Evolutionary conservation across 2,329 filamentous ascomycete species (phyloP).

Genomic region (Alternaria hordeiaustralica): DNA sequence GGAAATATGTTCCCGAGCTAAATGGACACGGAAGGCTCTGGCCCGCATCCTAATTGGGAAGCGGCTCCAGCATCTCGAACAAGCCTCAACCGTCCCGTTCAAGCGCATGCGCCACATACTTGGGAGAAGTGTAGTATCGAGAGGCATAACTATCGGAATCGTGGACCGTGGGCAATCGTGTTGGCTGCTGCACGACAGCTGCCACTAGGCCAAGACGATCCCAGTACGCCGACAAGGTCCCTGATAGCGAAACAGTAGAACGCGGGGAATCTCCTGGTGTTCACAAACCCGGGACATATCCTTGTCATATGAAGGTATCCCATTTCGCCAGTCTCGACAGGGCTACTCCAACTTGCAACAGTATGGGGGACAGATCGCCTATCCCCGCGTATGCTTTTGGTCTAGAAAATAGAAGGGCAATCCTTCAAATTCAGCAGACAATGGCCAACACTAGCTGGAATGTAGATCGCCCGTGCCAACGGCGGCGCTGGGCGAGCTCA

Average conservation of each 20-base stretch:
- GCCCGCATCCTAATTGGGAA: slow-evolving; percentile 9
- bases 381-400: not conserved
- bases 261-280: slow-evolving; percentile 12
- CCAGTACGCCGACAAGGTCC: not conserved
- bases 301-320: slow-evolving; percentile 9
- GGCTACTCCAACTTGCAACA: slow-evolving; percentile 1
- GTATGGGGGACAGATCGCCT: not conserved
- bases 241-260: slow-evolving; percentile 2
- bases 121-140: not conserved
- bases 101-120: slow-evolving; percentile 1
- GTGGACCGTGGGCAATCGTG: not conserved
- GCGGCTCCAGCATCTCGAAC: slow-evolving; percentile 5
- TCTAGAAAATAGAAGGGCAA: not conserved
- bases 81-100: slow-evolving; percentile 8
- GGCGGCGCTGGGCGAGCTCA: not conserved
- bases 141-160: not conserved
- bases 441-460: not conserved
- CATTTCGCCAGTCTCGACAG: slow-evolving; percentile 4
- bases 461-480: not conserved
- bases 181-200: not conserved
- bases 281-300: slow-evolving; percentile 1
- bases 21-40: slow-evolving; percentile 3
- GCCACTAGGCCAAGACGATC: not conserved
- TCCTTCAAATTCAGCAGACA: slow-evolving; percentile 1
- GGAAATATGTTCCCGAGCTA: slow-evolving; percentile 11